Percentiles rank a stretch among this genome's conserved stretches.
Conservation (phyloP, 257 asterid species). For the Przewalskia tangutica region DNA sequence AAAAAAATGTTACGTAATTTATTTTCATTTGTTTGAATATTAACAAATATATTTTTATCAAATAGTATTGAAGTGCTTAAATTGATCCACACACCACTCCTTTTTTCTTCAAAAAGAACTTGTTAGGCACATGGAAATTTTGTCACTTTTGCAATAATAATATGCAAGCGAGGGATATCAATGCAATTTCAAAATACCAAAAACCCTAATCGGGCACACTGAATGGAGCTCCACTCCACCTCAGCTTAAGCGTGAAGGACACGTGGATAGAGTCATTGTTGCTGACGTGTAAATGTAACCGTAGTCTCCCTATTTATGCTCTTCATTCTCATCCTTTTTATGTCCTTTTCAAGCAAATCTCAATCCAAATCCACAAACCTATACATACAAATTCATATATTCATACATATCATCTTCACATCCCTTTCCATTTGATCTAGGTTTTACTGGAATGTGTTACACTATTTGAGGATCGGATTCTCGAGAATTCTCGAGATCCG, state of each 20-base stretch:
- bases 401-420: neutral
- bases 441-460: slow-evolving; percentile 21
- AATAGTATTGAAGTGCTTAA: too few relatives aligned
- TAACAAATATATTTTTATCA: too few relatives aligned
- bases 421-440: slow-evolving; percentile 9
- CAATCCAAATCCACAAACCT: slow-evolving; percentile 6
- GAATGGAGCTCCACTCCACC: neutral
- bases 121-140: too few relatives aligned
- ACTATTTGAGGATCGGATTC: too few relatives aligned
- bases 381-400: slow-evolving; percentile 7
- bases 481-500: slow-evolving; percentile 83
- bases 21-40: too few relatives aligned
- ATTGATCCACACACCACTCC: too few relatives aligned
- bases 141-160: neutral
- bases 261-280: slow-evolving; percentile 35
- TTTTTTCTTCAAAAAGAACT: too few relatives aligned
- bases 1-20: too few relatives aligned
- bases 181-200: neutral
- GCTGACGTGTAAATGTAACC: slow-evolving; percentile 48
- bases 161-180: neutral
- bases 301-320: slow-evolving; percentile 51
- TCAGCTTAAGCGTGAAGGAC: slow-evolving; percentile 13
- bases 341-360: neutral
- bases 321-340: slow-evolving; percentile 40
- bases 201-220: neutral